Evolutionary conservation across 345 rosid genomes (phyloP), one percentile per base, ranked within the genome.

Genomic region (Moricandia arvensis): DNA sequence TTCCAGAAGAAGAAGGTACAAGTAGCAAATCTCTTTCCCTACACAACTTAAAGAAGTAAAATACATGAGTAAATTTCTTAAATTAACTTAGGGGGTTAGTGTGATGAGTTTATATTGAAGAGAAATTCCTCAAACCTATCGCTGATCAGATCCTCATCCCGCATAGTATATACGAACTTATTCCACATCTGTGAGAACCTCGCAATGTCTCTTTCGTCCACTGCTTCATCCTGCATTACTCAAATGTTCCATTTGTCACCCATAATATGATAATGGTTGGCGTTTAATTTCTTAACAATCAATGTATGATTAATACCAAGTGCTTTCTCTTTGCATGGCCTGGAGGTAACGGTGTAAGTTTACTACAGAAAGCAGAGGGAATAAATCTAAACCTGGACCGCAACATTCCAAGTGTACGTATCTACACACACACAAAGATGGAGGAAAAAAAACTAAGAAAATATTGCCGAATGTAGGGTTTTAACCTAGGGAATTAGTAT

Each of bases 321-420:
- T 24, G 55, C 53, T 65, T 81, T 76, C 65, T 79, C 45, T 65
- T 75, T 57, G 74, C 45, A 63, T 83, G 75, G 43, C 66, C 80
- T n/a, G 45, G 73, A 31, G 85, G 69, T 63, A 66, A 72, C 57
- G 99, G 96, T 83, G 89, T 85, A 76, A 95, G 96, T 77, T 55
- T 78, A 47, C 63, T 41, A 75, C 88, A 82, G 81, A 95, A 89
- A 66, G 89, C 91, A 62, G 63, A 38, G 71, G 97, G 99, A 72
- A 95, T 85, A 54, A 83, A 53, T 30, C 83, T 82, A 85, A 92
- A 95, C 81, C 99, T 86, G 51, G 99, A 90, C 73, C 96, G 89
- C 79, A 95, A 74, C 99, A 95, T 89, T 72, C 98, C 99, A 54
- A 95, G 89, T 13, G 98, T 92, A 59, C 94, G 87, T 80, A 95